Evolutionary conservation across 78 protist genomes (phyloP).

Genomic region (Protostelium mycophagum): DNA sequence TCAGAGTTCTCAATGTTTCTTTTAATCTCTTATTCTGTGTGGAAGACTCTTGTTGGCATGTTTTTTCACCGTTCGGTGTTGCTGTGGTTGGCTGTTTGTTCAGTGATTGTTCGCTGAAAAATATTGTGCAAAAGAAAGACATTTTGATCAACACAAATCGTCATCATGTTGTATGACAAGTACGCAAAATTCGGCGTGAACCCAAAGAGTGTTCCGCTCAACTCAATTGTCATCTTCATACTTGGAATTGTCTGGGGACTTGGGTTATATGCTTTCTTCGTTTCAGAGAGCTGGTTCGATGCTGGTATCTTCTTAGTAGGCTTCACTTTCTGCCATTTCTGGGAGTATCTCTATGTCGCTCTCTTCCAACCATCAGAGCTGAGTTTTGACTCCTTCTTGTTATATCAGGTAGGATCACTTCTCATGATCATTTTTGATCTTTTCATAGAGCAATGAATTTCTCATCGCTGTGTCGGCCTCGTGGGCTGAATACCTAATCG

Average conservation of each 20-base stretch:
- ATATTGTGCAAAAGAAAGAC: no score
- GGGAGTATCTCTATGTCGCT: constrained; percentile 63
- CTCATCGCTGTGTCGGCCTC: constrained; percentile 24
- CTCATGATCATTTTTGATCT: constrained; percentile 13
- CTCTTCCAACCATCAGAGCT: constrained; percentile 52
- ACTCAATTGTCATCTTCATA: background rate
- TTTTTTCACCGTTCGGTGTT: no score
- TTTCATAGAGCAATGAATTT: constrained; percentile 49
- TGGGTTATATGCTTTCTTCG: constrained; percentile 12
- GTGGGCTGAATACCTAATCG: constrained; percentile 53
- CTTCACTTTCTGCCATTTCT: constrained; percentile 36
- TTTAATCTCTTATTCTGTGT: no score
- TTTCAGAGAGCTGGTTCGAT: background rate
- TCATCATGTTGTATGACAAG: background rate
- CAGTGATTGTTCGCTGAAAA: no score
- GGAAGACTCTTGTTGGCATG: no score
- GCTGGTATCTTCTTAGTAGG: constrained; percentile 31
- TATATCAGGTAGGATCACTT: background rate
- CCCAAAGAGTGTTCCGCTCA: background rate
- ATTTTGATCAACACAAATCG: no score
- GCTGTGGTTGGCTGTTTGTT: no score
- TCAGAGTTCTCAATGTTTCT: no score
- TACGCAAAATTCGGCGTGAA: background rate
- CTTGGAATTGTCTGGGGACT: constrained; percentile 48
- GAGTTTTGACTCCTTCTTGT: constrained; percentile 2